Evolutionary conservation across 352 stramenopile genomes (phyloP).

Genomic region (Globisporangium alternatum): DNA sequence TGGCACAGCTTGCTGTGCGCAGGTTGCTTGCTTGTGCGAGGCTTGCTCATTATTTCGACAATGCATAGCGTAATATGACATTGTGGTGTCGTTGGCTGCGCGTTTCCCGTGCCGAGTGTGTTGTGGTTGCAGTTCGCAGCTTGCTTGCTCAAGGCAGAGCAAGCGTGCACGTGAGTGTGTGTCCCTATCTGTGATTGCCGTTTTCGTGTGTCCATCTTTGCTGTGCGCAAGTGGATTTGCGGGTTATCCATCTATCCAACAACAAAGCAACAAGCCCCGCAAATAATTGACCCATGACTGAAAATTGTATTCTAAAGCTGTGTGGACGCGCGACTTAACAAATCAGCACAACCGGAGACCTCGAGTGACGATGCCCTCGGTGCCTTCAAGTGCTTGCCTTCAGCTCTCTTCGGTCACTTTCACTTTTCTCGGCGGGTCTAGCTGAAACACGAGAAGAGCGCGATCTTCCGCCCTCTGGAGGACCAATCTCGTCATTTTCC

Average conservation of each 20-base stretch:
- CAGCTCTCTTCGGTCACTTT: constrained; percentile 7
- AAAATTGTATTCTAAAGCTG: too few species aligned
- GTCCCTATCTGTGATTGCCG: background rate
- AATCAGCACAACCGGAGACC: background rate
- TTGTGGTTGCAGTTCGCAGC: background rate
- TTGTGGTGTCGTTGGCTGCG: background rate
- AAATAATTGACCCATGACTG: too few species aligned
- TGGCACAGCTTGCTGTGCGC: background rate
- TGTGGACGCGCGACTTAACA: background rate
- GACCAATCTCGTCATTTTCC: background rate
- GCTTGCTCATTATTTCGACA: constrained; percentile 3
- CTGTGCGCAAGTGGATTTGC: too few species aligned
- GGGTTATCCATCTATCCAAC: too few species aligned
- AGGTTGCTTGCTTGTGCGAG: background rate
- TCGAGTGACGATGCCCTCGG: background rate
- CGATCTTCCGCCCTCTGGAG: constrained; percentile 3
- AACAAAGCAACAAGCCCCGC: too few species aligned
- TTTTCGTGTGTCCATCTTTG: background rate
- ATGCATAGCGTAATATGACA: background rate
- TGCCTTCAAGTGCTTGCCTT: background rate
- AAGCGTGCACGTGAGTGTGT: constrained; percentile 5
- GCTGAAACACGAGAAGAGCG: background rate
- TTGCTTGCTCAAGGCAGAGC: background rate
- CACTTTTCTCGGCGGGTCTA: background rate
- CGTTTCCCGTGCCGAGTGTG: background rate